Percentiles rank a stretch among this genome's conserved stretches.
phyloP scores from a whole-genome alignment of 2,329 filamentous ascomycete genomes.

The Talaromyces sp. region DNA sequence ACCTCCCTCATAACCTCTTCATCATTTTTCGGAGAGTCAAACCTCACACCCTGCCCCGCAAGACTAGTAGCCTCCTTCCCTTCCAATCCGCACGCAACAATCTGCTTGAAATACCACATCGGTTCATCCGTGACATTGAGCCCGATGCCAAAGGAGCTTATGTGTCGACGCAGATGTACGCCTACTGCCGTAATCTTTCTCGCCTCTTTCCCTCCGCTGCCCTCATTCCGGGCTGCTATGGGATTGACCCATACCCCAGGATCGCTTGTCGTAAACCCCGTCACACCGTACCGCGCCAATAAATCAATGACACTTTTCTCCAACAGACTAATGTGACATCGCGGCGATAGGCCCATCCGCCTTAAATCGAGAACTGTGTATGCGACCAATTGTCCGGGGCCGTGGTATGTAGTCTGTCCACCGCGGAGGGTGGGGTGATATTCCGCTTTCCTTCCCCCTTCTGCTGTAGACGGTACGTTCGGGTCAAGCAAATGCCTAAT shows the following conservation, averaged over 20 bases:
- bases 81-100: conserved; percentile 84
- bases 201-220: conserved; percentile 16
- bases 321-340: conserved; percentile 73
- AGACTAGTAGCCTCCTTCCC: conserved; percentile 78
- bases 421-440: conserved; percentile 73
- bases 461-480: neutral
- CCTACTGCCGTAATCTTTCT: conserved; percentile 85
- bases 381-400: conserved; percentile 86
- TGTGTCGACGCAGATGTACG: conserved; percentile 80
- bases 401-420: conserved; percentile 91
- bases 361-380: conserved; percentile 87
- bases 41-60: conserved; percentile 46
- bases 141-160: conserved; percentile 80
- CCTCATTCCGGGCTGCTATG: neutral
- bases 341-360: conserved; percentile 63
- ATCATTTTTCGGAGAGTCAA: conserved; percentile 21
- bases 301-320: conserved; percentile 71
- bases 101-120: conserved; percentile 69
- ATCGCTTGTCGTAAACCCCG: conserved; percentile 64
- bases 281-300: conserved; percentile 59
- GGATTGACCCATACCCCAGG: conserved; percentile 75
- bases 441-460: conserved; percentile 43
- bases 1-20: conserved; percentile 45
- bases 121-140: conserved; percentile 51
- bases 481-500: conserved; percentile 32